Evolutionary conservation across 129 eudicot species (phyloP), one percentile per base, ranked within the genome.

Genomic region (Solidago caesia): DNA sequence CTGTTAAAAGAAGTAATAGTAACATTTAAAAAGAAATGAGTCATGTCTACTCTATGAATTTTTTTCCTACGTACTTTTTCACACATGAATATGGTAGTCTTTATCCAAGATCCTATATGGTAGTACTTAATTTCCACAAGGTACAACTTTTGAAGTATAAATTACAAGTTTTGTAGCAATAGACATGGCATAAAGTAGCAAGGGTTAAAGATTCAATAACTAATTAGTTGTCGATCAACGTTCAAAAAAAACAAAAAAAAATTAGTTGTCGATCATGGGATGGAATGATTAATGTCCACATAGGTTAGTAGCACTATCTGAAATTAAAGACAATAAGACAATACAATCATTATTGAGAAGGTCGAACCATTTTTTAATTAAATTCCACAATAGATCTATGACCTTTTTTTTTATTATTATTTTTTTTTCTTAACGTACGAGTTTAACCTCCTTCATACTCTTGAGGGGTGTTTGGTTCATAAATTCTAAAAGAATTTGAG

Each of bases 141-240:
- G 59, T 46, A 48, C 45, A 5, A 48, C 43, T 46, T 25, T 46
- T 48, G 42, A 39, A 8, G 39, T 52, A 48, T 51, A 33, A 48
- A 25, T 25, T 46, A 48, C 70, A 63, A 33, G 71, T 62, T 6
- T 8, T 5, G 14, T 15, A 7, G 27, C 63, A 48, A 21, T 5
- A 48, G 43, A 42, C 29, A 33, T 70, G 64, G n/a, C 15, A 21
- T 5, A 44, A 2, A 4, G 71, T 62, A 4, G 62, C 46, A 44
- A 55, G 39, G 25, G 5, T 66, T 52, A 6, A 44, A 43, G 48
- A 39, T 39, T 64, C 49, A 64, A 42, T 39, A 70, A 49, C 26
- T 70, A 75, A 75, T 42, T 15, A 51, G 53, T 53, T 12, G 58
- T 27, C 42, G 52, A 65, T 75, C 72, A 75, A n/a, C n/a, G n/a